Conservation (phyloP, 495 filamentous ascomycete species). For the Lasiosphaeriaceae sp. region DNA sequence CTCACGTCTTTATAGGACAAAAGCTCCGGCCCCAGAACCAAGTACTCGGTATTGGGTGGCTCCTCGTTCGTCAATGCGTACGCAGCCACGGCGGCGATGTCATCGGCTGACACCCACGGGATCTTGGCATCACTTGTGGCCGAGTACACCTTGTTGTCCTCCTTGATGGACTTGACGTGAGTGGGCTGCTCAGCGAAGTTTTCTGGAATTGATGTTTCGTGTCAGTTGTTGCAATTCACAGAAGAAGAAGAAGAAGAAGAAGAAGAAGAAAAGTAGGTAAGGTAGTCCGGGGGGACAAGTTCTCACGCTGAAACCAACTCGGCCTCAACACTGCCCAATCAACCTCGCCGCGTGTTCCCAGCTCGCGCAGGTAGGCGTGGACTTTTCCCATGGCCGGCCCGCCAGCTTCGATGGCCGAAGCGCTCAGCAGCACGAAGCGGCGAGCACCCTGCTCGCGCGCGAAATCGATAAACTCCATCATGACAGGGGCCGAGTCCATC, state of each 20-base stretch:
- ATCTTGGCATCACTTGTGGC: conserved; percentile 41
- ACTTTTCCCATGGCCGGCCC: conserved; percentile 33
- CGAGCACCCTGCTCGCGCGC: conserved; percentile 31
- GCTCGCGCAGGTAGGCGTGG: conserved; percentile 34
- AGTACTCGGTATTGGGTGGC: conserved; percentile 41
- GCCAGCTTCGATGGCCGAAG: conserved; percentile 32
- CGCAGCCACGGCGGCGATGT: conserved; percentile 47
- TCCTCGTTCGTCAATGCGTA: conserved; percentile 35
- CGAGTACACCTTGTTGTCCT: conserved; percentile 43
- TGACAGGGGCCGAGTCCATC: conserved; percentile 19
- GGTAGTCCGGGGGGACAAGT: neutral
- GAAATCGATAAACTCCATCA: conserved; percentile 39
- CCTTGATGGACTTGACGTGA: conserved; percentile 31
- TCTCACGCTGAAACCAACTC: conserved; percentile 45
- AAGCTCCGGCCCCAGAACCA: conserved; percentile 45
- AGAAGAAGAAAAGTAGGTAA: neutral
- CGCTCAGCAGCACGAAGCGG: conserved; percentile 44
- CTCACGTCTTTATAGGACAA: conserved; percentile 44
- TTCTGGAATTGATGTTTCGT: conserved; percentile 17
- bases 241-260: neutral
- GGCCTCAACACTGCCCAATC: conserved; percentile 42
- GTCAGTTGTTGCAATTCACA: neutral
- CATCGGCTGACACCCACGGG: conserved; percentile 43
- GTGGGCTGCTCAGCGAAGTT: conserved; percentile 29
- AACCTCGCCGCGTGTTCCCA: conserved; percentile 34